A percentile compares a stretch with the other conserved stretches of the same genome.
Evolutionary conservation across 2,329 filamentous ascomycete genomes (phyloP).

Genomic region (Diaporthe aspalathi): DNA sequence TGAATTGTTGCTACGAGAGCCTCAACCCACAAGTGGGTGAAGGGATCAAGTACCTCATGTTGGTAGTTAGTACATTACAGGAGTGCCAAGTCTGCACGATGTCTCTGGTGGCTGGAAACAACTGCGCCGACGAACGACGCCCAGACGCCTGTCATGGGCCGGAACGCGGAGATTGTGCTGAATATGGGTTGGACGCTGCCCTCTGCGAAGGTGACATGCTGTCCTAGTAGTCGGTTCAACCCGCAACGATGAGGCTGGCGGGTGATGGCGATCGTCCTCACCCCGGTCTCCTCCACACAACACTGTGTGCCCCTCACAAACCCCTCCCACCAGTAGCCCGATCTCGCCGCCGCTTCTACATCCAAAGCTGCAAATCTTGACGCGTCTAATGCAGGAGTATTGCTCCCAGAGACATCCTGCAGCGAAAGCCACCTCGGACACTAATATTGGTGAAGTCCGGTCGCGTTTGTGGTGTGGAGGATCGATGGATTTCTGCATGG

Average conservation of each 20-base stretch:
- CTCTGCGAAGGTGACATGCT: not conserved
- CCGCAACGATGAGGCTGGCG: not conserved
- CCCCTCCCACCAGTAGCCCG: not conserved
- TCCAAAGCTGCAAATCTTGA: not conserved
- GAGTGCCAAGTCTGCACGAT: not conserved
- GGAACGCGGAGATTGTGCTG: not conserved
- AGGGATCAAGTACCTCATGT: too few species aligned
- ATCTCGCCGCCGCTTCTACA: not conserved
- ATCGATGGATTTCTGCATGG: not conserved
- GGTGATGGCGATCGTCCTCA: not conserved
- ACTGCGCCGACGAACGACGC: not conserved
- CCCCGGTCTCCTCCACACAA: not conserved
- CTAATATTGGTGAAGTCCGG: slow-evolving; percentile 6
- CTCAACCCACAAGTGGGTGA: too few species aligned
- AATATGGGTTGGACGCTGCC: not conserved
- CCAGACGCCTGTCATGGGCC: not conserved
- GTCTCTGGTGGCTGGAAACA: not conserved
- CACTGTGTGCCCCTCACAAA: not conserved
- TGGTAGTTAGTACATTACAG: too few species aligned
- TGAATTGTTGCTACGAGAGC: not conserved
- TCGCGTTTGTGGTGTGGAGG: not conserved
- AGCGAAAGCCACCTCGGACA: not conserved
- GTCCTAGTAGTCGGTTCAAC: not conserved
- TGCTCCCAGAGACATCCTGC: not conserved
- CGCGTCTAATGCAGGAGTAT: slow-evolving; percentile 4